Base-by-base conservation (phyloP, 2,329 filamentous ascomycete species). In the Neofusicoccum sp. region DNA sequence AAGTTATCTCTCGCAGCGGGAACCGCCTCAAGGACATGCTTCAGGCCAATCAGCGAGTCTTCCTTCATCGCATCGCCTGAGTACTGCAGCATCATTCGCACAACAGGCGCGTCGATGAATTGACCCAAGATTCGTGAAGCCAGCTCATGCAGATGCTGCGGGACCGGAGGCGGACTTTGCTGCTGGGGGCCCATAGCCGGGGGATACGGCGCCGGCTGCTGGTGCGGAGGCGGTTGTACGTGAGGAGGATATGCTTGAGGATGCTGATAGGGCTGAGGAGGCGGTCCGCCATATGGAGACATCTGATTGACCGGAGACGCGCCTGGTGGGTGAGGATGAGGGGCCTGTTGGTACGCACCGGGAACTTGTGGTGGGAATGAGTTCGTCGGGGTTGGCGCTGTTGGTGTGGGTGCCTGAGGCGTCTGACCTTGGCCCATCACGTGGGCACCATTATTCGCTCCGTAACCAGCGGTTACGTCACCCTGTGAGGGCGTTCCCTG, bases 41-140 rank as follows among this genome's bases (percentile, higher is more conserved):
- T 82, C 63, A 97, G 84, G 30, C 95, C 85, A 60, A 84, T 80
- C 83, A 95, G 88, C 70, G 96, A 90, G 14, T 83, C 67, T 48
- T 73, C 70, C 8, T 68, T 67, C 30, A 79, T 72, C 6, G 68
- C 65, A 6, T 73, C 68, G 14, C 71, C 70, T 8, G 71, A 68
- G 40, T 61, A 45, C 3, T 65, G 62, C n/a, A 80, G 65, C 16
- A 80, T 70, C 57, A 72, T 68, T 41, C 70, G 66, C 11, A 79
- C 76, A 14, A 77, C 76, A 1, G 78, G 76, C 3, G 73, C 69
- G 33, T 74, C 69, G 40, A 79, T 75, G 54, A 76, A 72, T 1
- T 73, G 71, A 0, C 79, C 79, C 1, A 82, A 68, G 8, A 80
- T 78, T 38, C 76, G 68, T 0, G 71, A 63, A 1, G 76, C 73